These are phyloP conservation scores for Drechslerella dactyloides DNA, from an alignment of 2,329 filamentous ascomycete species.

Conservation along the genomic window DNA sequence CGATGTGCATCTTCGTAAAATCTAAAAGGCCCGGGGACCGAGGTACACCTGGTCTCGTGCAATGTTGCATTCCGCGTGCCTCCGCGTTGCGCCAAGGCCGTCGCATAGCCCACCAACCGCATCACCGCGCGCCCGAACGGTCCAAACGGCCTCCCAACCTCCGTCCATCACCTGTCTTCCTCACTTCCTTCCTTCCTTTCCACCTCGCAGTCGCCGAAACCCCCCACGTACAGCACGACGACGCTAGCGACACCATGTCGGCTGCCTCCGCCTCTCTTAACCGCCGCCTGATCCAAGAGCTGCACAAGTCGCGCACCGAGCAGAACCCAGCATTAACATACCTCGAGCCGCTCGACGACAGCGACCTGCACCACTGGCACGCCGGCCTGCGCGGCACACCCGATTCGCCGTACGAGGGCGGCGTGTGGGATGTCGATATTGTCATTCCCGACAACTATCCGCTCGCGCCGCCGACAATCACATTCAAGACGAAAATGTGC, in stretches of 20 bases:
- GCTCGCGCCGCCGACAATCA: constrained; percentile 74
- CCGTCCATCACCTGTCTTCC: not conserved
- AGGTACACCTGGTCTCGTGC: too few species aligned
- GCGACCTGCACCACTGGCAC: constrained; percentile 54
- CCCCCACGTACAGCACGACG: constrained; percentile 7
- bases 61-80: not conserved
- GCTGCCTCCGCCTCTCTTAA: constrained; percentile 34
- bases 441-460: constrained; percentile 79
- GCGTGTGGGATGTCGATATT: constrained; percentile 83
- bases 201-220: not conserved
- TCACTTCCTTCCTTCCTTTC: not conserved
- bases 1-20: too few species aligned
- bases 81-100: not conserved
- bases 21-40: too few species aligned
- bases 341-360: constrained; percentile 53
- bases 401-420: constrained; percentile 61
- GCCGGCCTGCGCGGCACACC: constrained; percentile 53
- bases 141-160: constrained; percentile 5
- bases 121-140: not conserved
- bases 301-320: constrained; percentile 51
- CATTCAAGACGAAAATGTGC: constrained; percentile 81
- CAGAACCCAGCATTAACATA: constrained; percentile 53
- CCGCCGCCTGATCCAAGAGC: constrained; percentile 53
- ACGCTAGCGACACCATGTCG: constrained; percentile 35
- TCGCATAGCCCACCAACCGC: not conserved